phyloP scores from a whole-genome alignment of 106 monocot genomes.

The Dendrobium catenatum region DNA sequence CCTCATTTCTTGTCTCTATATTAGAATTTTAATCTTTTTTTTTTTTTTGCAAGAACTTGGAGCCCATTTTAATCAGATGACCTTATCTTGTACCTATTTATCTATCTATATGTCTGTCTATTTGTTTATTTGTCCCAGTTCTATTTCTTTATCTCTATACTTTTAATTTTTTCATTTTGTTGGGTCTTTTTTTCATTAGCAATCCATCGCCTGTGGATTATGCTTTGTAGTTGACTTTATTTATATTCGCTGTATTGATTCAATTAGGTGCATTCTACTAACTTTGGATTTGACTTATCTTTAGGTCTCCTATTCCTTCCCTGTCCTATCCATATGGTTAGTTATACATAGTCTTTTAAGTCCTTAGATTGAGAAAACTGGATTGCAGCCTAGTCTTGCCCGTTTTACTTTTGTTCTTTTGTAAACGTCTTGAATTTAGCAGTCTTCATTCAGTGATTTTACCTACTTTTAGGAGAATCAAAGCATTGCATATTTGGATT shows the following conservation, averaged over 20 bases:
- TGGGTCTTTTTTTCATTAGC: not conserved
- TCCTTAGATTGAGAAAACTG: no score
- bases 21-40: not conserved
- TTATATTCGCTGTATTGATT: not conserved
- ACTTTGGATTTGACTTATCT: not conserved
- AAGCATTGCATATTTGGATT: no score
- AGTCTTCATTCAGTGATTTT: no score
- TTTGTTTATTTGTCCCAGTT: not conserved
- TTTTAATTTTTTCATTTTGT: not conserved
- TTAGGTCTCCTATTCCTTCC: not conserved
- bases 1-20: not conserved
- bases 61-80: not conserved
- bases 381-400: no score
- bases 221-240: not conserved
- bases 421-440: no score
- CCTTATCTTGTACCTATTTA: not conserved
- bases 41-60: conserved; percentile 2
- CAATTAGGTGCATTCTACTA: not conserved
- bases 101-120: not conserved
- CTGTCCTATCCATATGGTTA: no score
- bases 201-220: not conserved
- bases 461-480: no score
- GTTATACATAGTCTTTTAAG: no score
- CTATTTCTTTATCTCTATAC: not conserved
- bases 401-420: no score